Conservation (phyloP, 1,139 yeast species). For the Zygotorulaspora mrakii region DNA sequence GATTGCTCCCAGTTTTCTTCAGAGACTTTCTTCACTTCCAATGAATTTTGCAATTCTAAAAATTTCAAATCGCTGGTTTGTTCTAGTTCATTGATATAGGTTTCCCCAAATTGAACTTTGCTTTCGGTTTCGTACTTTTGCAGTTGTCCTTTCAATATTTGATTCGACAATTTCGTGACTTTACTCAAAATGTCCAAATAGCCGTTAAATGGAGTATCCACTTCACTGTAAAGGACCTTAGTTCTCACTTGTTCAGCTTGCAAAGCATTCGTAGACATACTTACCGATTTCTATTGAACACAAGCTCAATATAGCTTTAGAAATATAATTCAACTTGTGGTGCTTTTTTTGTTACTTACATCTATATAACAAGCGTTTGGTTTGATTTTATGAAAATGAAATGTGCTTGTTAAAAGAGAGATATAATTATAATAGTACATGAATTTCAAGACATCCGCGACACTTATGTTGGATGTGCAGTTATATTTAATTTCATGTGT, state of each 20-base stretch:
- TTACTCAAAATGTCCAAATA: conserved; percentile 24
- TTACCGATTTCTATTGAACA: neutral
- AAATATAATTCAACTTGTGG: neutral
- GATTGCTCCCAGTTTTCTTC: conserved; percentile 27
- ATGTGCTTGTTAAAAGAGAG: conserved; percentile 1
- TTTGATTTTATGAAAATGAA: conserved; percentile 5
- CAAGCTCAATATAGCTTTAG: neutral
- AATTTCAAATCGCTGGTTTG: conserved; percentile 21
- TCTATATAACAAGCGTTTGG: neutral
- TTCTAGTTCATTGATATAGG: conserved; percentile 15
- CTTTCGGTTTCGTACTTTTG: conserved; percentile 12
- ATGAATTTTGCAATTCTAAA: conserved; percentile 24
- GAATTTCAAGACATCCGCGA: neutral
- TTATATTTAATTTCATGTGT: conserved; percentile 25
- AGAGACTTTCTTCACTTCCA: conserved; percentile 24
- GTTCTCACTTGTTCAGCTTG: conserved; percentile 23
- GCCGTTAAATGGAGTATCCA: conserved; percentile 25
- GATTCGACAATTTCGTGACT: conserved; percentile 19
- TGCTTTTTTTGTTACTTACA: neutral
- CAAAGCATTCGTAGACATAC: conserved; percentile 18
- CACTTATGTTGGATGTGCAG: conserved; percentile 17
- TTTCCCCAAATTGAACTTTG: conserved; percentile 11
- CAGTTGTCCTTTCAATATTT: conserved; percentile 21
- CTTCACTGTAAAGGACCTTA: conserved; percentile 29
- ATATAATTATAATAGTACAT: too few species aligned